phyloP scores from a whole-genome alignment of 306 rosid species.

The Pterocarpus santalinus region DNA sequence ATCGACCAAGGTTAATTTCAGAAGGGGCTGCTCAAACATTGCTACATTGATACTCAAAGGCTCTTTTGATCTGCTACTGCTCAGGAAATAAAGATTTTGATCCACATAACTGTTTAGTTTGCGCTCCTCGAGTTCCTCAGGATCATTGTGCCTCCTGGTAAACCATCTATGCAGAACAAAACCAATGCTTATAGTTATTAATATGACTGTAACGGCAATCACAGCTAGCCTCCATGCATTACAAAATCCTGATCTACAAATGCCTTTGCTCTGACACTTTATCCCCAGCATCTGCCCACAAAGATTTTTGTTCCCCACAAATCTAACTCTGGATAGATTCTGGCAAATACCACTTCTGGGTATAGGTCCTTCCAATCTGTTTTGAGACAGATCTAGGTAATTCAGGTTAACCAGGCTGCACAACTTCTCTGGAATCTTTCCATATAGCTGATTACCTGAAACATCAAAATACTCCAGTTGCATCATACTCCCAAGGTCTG shows the following conservation, averaged over 20 bases:
- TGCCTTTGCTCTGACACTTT: conserved; percentile 61
- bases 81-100: conserved; percentile 81
- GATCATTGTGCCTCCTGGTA: conserved; percentile 61
- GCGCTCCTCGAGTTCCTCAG: conserved; percentile 67
- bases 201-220: conserved; percentile 57
- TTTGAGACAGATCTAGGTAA: conserved; percentile 73
- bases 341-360: conserved; percentile 87
- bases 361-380: conserved; percentile 81
- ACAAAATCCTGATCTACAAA: conserved; percentile 59
- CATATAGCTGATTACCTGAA: conserved; percentile 72
- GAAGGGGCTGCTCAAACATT: conserved; percentile 94
- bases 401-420: conserved; percentile 76
- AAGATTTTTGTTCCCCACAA: conserved; percentile 72
- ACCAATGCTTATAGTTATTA: conserved; percentile 56
- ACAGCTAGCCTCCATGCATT: conserved; percentile 78
- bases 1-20: conserved; percentile 79
- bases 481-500: conserved; percentile 82
- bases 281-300: conserved; percentile 76
- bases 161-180: conserved; percentile 67
- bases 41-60: conserved; percentile 93
- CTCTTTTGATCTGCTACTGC: conserved; percentile 95
- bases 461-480: conserved; percentile 83
- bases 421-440: conserved; percentile 79
- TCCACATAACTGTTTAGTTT: conserved; percentile 72
- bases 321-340: conserved; percentile 63